Evolutionary conservation across 352 stramenopile species (phyloP), one percentile per base, ranked within the genome.

Genomic region (Globisporangium canariense): DNA sequence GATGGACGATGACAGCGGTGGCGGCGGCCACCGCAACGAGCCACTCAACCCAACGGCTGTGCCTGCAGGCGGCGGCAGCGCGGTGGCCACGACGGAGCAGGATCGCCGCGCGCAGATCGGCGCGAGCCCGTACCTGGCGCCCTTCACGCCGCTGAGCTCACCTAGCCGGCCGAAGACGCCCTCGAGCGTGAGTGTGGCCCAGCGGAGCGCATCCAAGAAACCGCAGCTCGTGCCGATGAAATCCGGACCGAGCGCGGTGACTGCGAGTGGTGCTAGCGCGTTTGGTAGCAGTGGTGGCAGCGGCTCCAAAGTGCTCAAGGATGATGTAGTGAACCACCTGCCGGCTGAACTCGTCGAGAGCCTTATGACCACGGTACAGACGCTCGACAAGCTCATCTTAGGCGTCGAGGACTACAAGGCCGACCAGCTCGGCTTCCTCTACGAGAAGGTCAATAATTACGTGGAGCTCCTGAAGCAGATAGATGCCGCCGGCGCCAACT

Each of bases 111-210:
- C 82, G 3, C 79, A 89, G 65, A 75, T 91, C 7, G 73, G 79
- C 25, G 79, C 76, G 49, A 88, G 77, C 64, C 82, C 82, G 30
- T 91, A 87, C 56, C 25, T 91, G 34, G 73, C 79, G 22, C 82
- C 82, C 2, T 91, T 91, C 67, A 91, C 82, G 52, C 82, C 82
- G 47, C 73, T 86, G 65, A 75, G 78, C n/a, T 86, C 78, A 11
- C 79, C 82, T 1, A 80, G 69, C 53, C 63, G 67, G 4, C 75
- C 77, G 0, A 89, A 89, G 66, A 89, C 79, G 38, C 81, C 79
- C 14, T 79, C 78, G 1, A 81, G 73, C 49, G 68, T 70, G 18
- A 65, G 46, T 10, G 50, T 59, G n/a, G 52, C 64, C 47, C 63
- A 72, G 60, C 61, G 68, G 20, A 50, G 59, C 47, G 52, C 58